A percentile compares a stretch with the other conserved stretches of the same genome.
phyloP scores from a whole-genome alignment of 225 moss, liverwort and hornwort genomes.

The Straminergon stramineum region DNA sequence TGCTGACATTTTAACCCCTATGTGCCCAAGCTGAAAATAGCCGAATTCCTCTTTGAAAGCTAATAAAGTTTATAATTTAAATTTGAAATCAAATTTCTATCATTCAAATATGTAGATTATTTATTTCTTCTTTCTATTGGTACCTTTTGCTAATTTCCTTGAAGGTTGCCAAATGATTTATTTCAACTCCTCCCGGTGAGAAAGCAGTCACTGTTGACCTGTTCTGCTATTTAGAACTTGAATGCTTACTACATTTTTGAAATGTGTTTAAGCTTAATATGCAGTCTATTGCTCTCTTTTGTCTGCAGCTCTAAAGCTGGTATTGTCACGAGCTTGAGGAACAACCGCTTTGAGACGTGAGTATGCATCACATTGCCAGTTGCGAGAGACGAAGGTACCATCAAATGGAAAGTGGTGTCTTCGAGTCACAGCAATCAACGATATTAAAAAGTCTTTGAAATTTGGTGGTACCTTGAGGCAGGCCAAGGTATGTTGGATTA shows the following conservation, averaged over 20 bases:
- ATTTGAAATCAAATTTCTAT: neutral
- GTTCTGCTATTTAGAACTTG: neutral
- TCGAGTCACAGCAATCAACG: neutral
- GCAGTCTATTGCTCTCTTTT: neutral
- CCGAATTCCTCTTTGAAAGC: neutral
- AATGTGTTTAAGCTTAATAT: neutral
- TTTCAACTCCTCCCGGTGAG: neutral
- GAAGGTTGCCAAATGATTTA: neutral
- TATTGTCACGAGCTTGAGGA: constrained; percentile 58
- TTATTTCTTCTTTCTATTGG: neutral
- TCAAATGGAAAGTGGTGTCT: neutral
- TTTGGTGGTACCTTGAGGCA: neutral
- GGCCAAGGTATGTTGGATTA: neutral
- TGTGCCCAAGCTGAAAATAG: neutral
- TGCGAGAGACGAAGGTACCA: neutral
- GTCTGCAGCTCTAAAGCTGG: constrained; percentile 69
- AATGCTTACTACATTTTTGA: neutral
- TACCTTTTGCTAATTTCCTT: neutral
- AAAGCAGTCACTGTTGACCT: neutral
- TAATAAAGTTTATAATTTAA: neutral
- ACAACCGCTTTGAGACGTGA: neutral
- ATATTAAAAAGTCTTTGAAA: neutral
- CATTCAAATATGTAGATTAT: neutral
- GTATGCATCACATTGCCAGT: neutral
- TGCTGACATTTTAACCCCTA: neutral